phyloP scores from a whole-genome alignment of 208 protist genomes.

The Giardia duodenalis region DNA sequence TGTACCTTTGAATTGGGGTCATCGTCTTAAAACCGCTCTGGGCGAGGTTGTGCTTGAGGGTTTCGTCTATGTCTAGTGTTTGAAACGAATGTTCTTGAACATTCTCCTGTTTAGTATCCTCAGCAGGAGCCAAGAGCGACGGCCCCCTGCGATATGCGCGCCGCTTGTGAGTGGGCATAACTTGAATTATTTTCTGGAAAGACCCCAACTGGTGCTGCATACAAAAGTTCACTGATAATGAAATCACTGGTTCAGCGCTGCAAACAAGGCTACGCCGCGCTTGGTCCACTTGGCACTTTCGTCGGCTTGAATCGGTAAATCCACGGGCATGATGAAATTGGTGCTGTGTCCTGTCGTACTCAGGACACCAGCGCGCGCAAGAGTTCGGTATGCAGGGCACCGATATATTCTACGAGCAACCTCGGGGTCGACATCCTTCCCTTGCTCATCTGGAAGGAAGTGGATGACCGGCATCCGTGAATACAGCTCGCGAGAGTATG shows the following conservation, averaged over 20 bases:
- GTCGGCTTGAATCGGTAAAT: constrained; percentile 47
- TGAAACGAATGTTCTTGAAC: too few species aligned
- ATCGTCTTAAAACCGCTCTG: not conserved
- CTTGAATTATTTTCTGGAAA: too few species aligned
- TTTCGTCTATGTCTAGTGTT: not conserved
- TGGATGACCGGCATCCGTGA: constrained; percentile 69
- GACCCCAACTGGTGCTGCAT: not conserved
- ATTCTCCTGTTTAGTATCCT: too few species aligned
- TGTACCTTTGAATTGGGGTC: not conserved
- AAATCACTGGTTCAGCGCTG: constrained; percentile 37
- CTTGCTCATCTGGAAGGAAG: constrained; percentile 57
- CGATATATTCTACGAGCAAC: constrained; percentile 51
- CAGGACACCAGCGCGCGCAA: constrained; percentile 64
- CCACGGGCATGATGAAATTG: constrained; percentile 80
- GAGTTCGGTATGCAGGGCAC: constrained; percentile 81
- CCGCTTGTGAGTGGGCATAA: too few species aligned
- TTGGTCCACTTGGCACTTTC: constrained; percentile 61
- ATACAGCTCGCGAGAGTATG: constrained; percentile 71
- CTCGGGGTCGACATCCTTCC: not conserved
- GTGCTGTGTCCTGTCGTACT: constrained; percentile 86
- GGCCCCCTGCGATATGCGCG: too few species aligned
- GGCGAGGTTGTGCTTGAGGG: not conserved
- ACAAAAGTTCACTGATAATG: not conserved
- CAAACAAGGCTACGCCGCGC: constrained; percentile 54
- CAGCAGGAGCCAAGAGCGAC: too few species aligned